Conservation (phyloP, 169 alveolate species). For the Eimeria maxima region DNA sequence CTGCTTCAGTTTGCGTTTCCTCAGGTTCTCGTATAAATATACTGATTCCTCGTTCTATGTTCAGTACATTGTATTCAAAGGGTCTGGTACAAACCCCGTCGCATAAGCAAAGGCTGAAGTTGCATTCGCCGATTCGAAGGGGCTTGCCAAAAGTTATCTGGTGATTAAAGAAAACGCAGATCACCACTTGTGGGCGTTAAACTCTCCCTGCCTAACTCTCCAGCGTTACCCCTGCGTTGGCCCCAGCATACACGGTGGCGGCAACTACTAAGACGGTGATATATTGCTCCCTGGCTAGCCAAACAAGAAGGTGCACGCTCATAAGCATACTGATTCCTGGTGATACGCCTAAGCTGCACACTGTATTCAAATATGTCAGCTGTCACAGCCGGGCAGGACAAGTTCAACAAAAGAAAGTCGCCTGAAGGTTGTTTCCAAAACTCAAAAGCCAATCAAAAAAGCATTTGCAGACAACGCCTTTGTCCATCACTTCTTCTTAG, state of each 20-base stretch:
- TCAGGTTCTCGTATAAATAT: too few species aligned
- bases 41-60: too few species aligned
- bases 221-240: too few species aligned
- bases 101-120: too few species aligned
- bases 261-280: not conserved
- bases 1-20: too few species aligned
- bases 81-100: too few species aligned
- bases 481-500: slow-evolving; percentile 63
- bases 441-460: not conserved
- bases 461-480: not conserved
- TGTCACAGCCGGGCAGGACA: slow-evolving; percentile 29
- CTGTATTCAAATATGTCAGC: not conserved
- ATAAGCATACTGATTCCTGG: not conserved
- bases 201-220: too few species aligned
- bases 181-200: too few species aligned
- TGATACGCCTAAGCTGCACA: not conserved
- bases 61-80: too few species aligned
- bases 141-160: too few species aligned
- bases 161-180: too few species aligned
- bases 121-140: not conserved
- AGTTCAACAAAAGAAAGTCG: not conserved
- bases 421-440: not conserved
- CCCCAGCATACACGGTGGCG: too few species aligned
- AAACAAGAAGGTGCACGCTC: not conserved
- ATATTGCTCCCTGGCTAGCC: not conserved